These are phyloP conservation scores for Acacia concinna DNA, from an alignment of 331 rosid species.

Conservation along the genomic window DNA sequence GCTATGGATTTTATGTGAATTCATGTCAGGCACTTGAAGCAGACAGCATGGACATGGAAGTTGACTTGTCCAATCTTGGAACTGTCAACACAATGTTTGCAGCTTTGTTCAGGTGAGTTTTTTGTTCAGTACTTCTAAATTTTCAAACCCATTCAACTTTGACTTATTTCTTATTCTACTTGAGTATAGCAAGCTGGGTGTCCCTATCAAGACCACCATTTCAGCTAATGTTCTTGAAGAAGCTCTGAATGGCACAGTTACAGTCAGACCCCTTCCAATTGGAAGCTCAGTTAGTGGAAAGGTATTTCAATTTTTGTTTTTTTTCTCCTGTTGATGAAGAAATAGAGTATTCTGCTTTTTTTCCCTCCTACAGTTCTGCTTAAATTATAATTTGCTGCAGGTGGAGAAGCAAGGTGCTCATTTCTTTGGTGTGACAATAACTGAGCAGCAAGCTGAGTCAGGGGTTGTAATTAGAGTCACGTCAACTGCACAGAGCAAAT, in stretches of 20 bases:
- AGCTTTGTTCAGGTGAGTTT: conserved; percentile 87
- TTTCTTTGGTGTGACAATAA: conserved; percentile 91
- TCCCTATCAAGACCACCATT: conserved; percentile 96
- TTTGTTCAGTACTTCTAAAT: conserved; percentile 17
- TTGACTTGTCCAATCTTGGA: conserved; percentile 97
- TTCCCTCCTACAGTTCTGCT: neutral
- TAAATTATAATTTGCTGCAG: conserved; percentile 53
- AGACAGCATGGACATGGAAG: conserved; percentile 95
- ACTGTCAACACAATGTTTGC: conserved; percentile 99
- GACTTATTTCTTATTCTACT: conserved; percentile 37
- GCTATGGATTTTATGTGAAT: conserved; percentile 18
- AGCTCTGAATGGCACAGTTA: conserved; percentile 92
- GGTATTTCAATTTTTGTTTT: conserved; percentile 47
- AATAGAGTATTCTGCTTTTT: conserved; percentile 1
- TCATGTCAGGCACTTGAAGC: conserved; percentile 79
- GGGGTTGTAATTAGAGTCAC: conserved; percentile 92
- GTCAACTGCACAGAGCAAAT: conserved; percentile 92
- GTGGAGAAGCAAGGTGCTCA: conserved; percentile 96
- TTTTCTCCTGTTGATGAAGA: conserved; percentile 32
- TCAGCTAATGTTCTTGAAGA: conserved; percentile 98
- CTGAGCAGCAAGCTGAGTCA: conserved; percentile 80
- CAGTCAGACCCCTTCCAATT: conserved; percentile 94
- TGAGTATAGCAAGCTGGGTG: conserved; percentile 90
- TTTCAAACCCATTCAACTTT: conserved; percentile 26
- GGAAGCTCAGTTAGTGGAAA: conserved; percentile 97